Evolutionary conservation across 345 rosid genomes (phyloP), one percentile per base, ranked within the genome.

Genomic region (Corymbia maculata): DNA sequence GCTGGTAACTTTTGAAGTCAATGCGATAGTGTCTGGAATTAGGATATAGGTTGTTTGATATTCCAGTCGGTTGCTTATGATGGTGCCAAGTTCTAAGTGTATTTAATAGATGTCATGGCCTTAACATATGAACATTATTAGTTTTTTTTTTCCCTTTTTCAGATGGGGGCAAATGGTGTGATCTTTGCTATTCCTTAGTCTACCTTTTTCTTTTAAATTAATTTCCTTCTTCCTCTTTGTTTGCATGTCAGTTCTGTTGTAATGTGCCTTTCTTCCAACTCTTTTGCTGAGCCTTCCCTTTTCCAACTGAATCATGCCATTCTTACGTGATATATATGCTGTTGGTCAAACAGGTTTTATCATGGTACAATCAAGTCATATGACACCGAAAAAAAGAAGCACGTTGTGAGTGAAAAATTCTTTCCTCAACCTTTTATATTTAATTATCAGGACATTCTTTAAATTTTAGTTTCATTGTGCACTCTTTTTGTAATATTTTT

Each of bases 341-440:
- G 64, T 91, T 64, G 85, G 86, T 89, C 90, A 44, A 86, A 90
- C 94, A 98, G 99, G 96, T 98, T 96, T 92, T 98, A 98, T 93
- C 95, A 92, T 89, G 99, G 99, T 90, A 97, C 97, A 8, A 85
- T 97, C 42, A 98, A 98, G 91, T 97, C 99, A 85, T 96, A 96
- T 88, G 99, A 97, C 89, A 95, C 98, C 79, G 88, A 95, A 44
- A 95, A 94, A 90, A 91, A 92, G 89, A 98, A 92, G 92, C 99
- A 98, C 88, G 98, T 98, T 97, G 99, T 98, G 93, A 89, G 96
- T 89, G 14, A 19, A 75, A 75, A 36, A 75, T 36, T 49, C 49
- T 75, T 75, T 89, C 45, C 88, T 52, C 21, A 44, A 85, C 16
- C 90, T 45, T 36, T 53, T 52, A 47, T 26, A 32, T 85, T 30